Evolutionary conservation across 768 basidiomycete genomes (phyloP), one percentile per base, ranked within the genome.

Genomic region (Lyophyllum atratum): DNA sequence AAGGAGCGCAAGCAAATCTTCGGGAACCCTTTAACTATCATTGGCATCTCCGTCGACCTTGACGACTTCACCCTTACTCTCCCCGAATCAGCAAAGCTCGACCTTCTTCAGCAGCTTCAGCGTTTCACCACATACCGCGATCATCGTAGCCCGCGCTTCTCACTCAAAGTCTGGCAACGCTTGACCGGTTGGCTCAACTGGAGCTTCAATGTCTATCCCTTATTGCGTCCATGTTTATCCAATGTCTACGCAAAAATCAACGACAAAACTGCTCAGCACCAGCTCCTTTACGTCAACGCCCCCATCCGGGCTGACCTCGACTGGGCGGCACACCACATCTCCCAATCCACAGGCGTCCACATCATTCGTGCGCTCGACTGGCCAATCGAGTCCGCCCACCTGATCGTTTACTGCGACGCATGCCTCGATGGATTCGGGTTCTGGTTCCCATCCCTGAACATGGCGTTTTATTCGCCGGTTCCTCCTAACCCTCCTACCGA

Each of bases 161-260:
- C 49, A 57, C 1, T 19, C 40, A 59, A 19, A 43, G 54, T 33
- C n/a, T 51, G 63, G 21, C 33, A 63, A 11, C 28, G 39, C 17
- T 49, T 78, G 0, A 67, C 69, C 0, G 78, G 79, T 0, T 73
- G 68, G 59, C 28, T 74, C 12, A 80, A 78, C 52, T 80, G 78
- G 76, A 48, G 59, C 0, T 61, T 78, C 28, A 78, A 78, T 49
- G 71, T 74, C 1, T 72, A 60, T 25, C 74, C 74, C 0, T 57
- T 72, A 0, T 54, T 74, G 0, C 59, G 64, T 0, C 77, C 76
- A 0, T 65, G 55, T 1, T 63, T 78, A 1, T 57, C 46, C 3
- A 53, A 60, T 5, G 7, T 70, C 6, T 77, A 78, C 48, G 57
- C 24, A 4, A 77, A 77, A 56, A 72, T 71, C 1, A 22, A 43